Percentiles rank a stretch among this genome's conserved stretches.
Conservation (phyloP, 2,329 filamentous ascomycete genomes). For the Chaetomiaceae sp. region DNA sequence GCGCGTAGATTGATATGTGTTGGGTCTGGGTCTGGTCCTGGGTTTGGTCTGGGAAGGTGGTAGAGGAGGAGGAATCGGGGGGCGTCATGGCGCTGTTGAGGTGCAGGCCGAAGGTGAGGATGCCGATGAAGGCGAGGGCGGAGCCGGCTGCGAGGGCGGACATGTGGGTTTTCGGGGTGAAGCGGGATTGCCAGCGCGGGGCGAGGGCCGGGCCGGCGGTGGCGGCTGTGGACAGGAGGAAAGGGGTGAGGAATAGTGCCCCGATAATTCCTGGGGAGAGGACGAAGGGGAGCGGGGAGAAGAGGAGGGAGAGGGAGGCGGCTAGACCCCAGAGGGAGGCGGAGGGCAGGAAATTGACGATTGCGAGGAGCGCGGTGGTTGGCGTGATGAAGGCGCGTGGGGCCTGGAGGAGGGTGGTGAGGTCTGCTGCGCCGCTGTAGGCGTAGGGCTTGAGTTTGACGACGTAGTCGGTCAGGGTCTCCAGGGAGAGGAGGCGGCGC, state of each 20-base stretch:
- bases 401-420: constrained; percentile 38
- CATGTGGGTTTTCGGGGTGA: constrained; percentile 33
- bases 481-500: constrained; percentile 31
- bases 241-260: constrained; percentile 42
- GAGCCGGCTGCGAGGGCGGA: constrained; percentile 36
- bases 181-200: constrained; percentile 28
- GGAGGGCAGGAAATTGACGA: constrained; percentile 43
- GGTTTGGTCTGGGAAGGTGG: background rate
- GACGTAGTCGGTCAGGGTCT: constrained; percentile 36
- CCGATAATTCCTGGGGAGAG: constrained; percentile 40
- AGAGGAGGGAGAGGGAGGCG: constrained; percentile 44
- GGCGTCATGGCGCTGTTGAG: constrained; percentile 34
- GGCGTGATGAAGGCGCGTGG: constrained; percentile 47
- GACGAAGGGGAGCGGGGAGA: constrained; percentile 41
- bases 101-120: constrained; percentile 45
- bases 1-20: constrained; percentile 26
- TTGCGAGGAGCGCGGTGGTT: constrained; percentile 44
- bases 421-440: constrained; percentile 33
- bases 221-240: constrained; percentile 37
- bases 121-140: constrained; percentile 37
- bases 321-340: constrained; percentile 46
- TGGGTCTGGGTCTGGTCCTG: background rate
- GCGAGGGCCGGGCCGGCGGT: constrained; percentile 33
- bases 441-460: constrained; percentile 37
- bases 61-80: constrained; percentile 15